Evolutionary conservation across 73 alveolate species (phyloP).

Genomic region (Effrenium voratum): DNA sequence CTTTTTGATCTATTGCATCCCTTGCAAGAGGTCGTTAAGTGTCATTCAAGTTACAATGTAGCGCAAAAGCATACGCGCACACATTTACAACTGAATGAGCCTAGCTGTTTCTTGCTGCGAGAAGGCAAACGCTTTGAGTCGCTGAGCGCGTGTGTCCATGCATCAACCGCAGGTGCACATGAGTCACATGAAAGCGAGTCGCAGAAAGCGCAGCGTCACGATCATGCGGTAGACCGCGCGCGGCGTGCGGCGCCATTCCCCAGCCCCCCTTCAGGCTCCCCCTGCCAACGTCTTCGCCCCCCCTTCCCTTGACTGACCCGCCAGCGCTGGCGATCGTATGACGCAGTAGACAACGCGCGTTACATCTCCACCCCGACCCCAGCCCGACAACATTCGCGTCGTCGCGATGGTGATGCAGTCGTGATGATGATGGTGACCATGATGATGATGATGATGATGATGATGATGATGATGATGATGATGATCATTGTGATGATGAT

Average conservation of each 20-base stretch:
- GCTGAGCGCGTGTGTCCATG: too few species aligned
- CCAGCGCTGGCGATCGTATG: background rate
- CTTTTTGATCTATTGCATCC: too few species aligned
- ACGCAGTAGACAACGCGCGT: background rate
- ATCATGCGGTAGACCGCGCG: too few species aligned
- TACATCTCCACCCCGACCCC: background rate
- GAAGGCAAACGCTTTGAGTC: too few species aligned
- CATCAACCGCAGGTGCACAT: too few species aligned
- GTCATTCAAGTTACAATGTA: too few species aligned
- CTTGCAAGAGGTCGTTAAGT: too few species aligned
- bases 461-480: background rate
- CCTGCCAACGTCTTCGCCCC: background rate
- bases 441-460: background rate
- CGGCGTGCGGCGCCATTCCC: background rate
- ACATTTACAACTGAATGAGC: too few species aligned
- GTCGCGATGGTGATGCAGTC: background rate
- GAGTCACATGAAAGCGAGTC: too few species aligned
- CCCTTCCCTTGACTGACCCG: background rate
- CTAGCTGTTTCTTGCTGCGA: too few species aligned
- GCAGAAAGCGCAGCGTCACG: too few species aligned
- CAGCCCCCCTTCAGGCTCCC: background rate
- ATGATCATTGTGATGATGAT: background rate
- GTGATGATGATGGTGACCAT: background rate
- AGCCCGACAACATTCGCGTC: background rate
- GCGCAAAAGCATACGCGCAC: too few species aligned